These are phyloP conservation scores for Apiospora phragmitis DNA, from an alignment of 2,329 filamentous ascomycete species.

Conservation along the genomic window DNA sequence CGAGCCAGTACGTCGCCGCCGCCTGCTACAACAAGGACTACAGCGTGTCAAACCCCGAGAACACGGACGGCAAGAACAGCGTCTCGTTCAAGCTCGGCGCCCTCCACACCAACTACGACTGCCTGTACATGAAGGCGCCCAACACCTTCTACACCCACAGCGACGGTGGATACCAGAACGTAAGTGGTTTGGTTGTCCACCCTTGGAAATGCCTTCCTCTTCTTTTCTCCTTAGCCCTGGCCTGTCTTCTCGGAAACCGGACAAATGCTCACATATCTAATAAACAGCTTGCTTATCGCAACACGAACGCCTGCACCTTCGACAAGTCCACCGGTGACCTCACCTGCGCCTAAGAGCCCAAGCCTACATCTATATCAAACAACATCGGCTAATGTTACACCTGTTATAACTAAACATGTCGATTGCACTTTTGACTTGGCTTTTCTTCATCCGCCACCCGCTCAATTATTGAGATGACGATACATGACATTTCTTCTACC, in stretches of 20 bases:
- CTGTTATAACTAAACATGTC: neutral
- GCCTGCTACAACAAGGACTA: conserved; percentile 23
- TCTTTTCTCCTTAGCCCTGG: too few species aligned
- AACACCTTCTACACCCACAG: conserved; percentile 18
- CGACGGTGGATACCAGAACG: conserved; percentile 21
- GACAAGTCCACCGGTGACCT: conserved; percentile 11
- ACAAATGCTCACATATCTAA: neutral
- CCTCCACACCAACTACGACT: conserved; percentile 22
- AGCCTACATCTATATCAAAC: neutral
- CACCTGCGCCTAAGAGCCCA: conserved; percentile 8
- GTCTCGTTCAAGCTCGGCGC: conserved; percentile 16
- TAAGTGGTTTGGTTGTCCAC: conserved; percentile 5
- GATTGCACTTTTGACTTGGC: neutral
- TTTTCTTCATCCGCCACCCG: neutral
- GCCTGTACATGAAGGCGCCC: conserved; percentile 18
- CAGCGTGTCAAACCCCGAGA: conserved; percentile 12
- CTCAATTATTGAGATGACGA: neutral
- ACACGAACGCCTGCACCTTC: conserved; percentile 12
- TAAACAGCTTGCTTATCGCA: neutral
- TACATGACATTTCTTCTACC: neutral
- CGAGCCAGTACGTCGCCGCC: conserved; percentile 15
- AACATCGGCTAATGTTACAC: too few species aligned
- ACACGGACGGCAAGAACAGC: conserved; percentile 12
- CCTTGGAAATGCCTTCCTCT: neutral
- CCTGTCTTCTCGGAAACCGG: too few species aligned